phyloP scores from a whole-genome alignment of 345 rosid genomes.

The Triadica sebifera region DNA sequence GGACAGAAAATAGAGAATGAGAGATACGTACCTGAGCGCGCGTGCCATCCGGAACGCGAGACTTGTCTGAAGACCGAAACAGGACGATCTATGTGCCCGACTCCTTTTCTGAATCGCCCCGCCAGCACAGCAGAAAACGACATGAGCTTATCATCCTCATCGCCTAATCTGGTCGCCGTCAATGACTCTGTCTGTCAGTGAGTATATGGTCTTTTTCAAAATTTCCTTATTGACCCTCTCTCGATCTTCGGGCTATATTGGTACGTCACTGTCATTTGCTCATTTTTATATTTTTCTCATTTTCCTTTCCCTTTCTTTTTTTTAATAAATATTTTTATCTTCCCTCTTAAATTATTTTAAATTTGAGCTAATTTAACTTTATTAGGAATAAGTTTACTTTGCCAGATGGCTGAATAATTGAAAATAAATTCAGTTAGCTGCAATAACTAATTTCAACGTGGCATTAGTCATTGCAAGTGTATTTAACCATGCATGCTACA shows the following conservation, averaged over 20 bases:
- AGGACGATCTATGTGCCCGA: background rate
- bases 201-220: background rate
- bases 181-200: no score
- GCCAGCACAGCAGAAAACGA: slow-evolving; percentile 36
- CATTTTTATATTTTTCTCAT: background rate
- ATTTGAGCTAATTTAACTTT: no score
- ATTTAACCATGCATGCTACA: no score
- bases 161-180: no score
- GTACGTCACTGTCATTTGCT: slow-evolving; percentile 31
- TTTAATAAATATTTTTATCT: background rate
- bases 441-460: no score
- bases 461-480: no score
- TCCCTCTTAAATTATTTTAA: no score
- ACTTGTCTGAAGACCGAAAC: slow-evolving; percentile 29
- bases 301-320: background rate
- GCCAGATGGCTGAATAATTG: no score
- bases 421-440: no score
- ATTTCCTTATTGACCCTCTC: slow-evolving; percentile 16
- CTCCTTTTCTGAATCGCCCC: background rate
- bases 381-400: no score
- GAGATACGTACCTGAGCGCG: slow-evolving; percentile 43
- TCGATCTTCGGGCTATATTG: slow-evolving; percentile 32
- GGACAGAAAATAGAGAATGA: background rate
- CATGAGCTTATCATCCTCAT: no score
- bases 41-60: slow-evolving; percentile 78